Percentiles rank a stretch among this genome's conserved stretches.
Conservation (phyloP, 2,329 filamentous ascomycete genomes). For the Biscogniauxia marginata region DNA sequence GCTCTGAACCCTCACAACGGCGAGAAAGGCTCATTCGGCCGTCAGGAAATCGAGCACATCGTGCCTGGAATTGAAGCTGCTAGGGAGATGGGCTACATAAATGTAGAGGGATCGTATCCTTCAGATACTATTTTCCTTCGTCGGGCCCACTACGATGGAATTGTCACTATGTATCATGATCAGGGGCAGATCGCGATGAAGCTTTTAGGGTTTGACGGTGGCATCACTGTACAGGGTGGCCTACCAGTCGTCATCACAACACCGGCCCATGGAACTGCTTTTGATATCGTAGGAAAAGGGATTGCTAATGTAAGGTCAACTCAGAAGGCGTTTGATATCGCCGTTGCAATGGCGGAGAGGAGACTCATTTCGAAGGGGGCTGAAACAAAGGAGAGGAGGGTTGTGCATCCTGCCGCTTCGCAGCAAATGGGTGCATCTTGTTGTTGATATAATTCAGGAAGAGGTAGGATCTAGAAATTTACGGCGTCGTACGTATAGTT, state of each 20-base stretch:
- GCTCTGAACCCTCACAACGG: conserved; percentile 36
- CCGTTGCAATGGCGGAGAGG: conserved; percentile 29
- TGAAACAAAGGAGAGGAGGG: neutral
- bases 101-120: conserved; percentile 33
- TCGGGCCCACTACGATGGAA: conserved; percentile 32
- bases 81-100: conserved; percentile 22
- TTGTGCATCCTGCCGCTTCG: neutral
- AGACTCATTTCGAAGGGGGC: neutral
- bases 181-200: conserved; percentile 38
- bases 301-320: conserved; percentile 28
- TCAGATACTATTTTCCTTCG: conserved; percentile 36
- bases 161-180: conserved; percentile 38
- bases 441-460: neutral
- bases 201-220: conserved; percentile 34
- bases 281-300: conserved; percentile 33
- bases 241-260: conserved; percentile 33
- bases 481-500: too few species aligned
- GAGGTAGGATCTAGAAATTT: too few species aligned
- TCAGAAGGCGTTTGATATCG: conserved; percentile 35
- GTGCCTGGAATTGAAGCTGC: conserved; percentile 29
- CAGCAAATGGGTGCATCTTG: neutral
- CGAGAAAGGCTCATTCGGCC: conserved; percentile 34
- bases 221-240: conserved; percentile 35
- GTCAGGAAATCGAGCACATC: conserved; percentile 35
- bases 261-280: conserved; percentile 31